Conservation (phyloP, 331 rosid species). For the Stylosanthes scabra region DNA sequence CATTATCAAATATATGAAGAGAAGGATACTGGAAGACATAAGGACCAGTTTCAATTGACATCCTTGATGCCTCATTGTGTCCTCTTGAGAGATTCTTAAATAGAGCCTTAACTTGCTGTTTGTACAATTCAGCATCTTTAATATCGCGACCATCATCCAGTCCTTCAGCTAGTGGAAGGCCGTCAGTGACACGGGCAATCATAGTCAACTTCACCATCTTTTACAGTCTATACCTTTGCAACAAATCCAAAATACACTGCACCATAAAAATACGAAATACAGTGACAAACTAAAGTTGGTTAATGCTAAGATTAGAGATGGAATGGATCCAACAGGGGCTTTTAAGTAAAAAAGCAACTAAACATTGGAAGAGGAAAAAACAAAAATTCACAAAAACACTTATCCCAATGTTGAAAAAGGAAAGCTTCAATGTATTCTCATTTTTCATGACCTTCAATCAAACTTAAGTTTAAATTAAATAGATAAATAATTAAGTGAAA, state of each 20-base stretch:
- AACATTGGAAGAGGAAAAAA: too few relatives aligned
- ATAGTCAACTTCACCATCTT: constrained; percentile 98
- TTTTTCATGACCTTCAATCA: too few relatives aligned
- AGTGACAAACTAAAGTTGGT: constrained; percentile 22
- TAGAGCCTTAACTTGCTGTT: constrained; percentile 94
- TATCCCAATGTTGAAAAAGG: too few relatives aligned
- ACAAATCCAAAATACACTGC: constrained; percentile 37
- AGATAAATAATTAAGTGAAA: too few relatives aligned
- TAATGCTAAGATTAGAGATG: not conserved
- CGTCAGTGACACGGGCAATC: constrained; percentile 99
- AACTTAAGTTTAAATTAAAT: too few relatives aligned
- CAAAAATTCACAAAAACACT: too few relatives aligned
- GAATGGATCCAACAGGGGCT: too few relatives aligned
- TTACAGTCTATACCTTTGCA: constrained; percentile 25
- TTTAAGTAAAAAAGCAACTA: too few relatives aligned
- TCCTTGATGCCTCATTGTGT: constrained; percentile 96
- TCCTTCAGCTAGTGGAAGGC: constrained; percentile 97
- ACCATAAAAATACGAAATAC: constrained; percentile 33
- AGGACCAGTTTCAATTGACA: constrained; percentile 97
- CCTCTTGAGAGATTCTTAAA: constrained; percentile 94
- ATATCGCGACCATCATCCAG: constrained; percentile 92
- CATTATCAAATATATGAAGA: not conserved
- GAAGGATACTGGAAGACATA: constrained; percentile 95
- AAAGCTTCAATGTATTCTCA: too few relatives aligned
- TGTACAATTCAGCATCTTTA: constrained; percentile 77